Evolutionary conservation across 2,329 filamentous ascomycete genomes (phyloP), one percentile per base, ranked within the genome.

Genomic region (Basipetospora sp.): DNA sequence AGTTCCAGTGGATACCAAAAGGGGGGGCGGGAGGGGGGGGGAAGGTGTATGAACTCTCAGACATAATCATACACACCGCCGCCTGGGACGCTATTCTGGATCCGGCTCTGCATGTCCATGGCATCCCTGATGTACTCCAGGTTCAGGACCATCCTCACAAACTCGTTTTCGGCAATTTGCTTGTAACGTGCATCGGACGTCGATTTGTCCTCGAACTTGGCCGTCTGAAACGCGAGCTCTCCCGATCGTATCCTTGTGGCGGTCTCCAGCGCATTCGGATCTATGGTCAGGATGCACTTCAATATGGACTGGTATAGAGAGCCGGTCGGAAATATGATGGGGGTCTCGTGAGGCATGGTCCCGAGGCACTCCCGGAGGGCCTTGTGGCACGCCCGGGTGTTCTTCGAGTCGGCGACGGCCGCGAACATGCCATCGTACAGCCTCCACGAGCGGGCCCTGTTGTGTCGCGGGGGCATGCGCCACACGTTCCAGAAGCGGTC

Each of bases 401-500:
- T 56, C 0, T 53, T 47, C 0, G 64, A 62, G 4, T 57, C 49
- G 1, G 67, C 64, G 38, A 75, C 60, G 19, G 59, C 49, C 11
- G 52, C 45, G 48, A 72, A 78, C 18, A 75, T 56, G 25, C 66
- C 55, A 3, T 57, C 52, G 48, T 82, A 83, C 44, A 78, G 59
- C 13, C 51, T 50, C n/a, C 58, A 48, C 0, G 67, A 65, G 15
- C 77, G 69, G 1, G 60, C 47, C 8, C 53, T 49, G 28, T 63
- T 54, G 45, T 67, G 64, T 29, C 67, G 60, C 11, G 74, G 56
- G 4, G 71, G 64, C 40, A 65, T 60, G 39, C 65, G 64, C 63
- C 77, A 82, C 8, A 64, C 49, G 15, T 71, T 61, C 74, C 73
- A 80, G 47, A 81, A 73, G 5, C 59, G 57, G 13, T 63, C 51